phyloP scores from a whole-genome alignment of 352 stramenopile genomes.

The Pythium guiyangense region DNA sequence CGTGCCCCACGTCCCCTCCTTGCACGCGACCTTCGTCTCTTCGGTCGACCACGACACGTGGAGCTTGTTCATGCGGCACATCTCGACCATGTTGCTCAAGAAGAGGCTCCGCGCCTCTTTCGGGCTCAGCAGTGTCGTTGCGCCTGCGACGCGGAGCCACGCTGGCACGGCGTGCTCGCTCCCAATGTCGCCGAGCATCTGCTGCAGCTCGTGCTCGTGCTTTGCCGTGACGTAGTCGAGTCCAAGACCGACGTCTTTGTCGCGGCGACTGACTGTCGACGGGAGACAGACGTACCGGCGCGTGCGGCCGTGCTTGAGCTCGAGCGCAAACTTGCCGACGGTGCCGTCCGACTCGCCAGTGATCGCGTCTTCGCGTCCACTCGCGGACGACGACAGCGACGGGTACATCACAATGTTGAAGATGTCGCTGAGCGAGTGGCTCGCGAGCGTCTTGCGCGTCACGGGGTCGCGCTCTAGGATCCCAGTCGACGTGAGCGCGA shows the following conservation, averaged over 20 bases:
- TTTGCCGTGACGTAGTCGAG: slow-evolving; percentile 39
- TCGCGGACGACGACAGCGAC: slow-evolving; percentile 49
- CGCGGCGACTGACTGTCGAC: slow-evolving; percentile 49
- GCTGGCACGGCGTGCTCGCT: slow-evolving; percentile 48
- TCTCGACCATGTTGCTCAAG: slow-evolving; percentile 84
- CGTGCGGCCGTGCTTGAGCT: slow-evolving; percentile 81
- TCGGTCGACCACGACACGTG: slow-evolving; percentile 85
- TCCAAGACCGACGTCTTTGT: slow-evolving; percentile 78
- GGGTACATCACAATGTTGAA: slow-evolving; percentile 88
- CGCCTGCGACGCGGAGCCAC: slow-evolving; percentile 72
- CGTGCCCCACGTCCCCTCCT: slow-evolving; percentile 80
- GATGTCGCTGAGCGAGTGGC: slow-evolving; percentile 67
- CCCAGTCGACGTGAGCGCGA: slow-evolving; percentile 61
- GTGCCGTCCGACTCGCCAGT: slow-evolving; percentile 47
- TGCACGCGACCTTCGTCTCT: slow-evolving; percentile 81
- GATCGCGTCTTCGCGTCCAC: slow-evolving; percentile 24
- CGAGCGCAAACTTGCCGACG: slow-evolving; percentile 75
- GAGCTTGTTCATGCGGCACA: slow-evolving; percentile 87
- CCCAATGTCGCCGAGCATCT: slow-evolving; percentile 67
- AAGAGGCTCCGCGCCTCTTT: slow-evolving; percentile 79
- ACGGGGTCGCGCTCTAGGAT: slow-evolving; percentile 76
- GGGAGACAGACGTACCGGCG: slow-evolving; percentile 70
- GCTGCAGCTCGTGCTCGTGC: slow-evolving; percentile 67
- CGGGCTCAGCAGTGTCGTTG: slow-evolving; percentile 66
- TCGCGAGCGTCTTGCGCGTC: slow-evolving; percentile 62